Conservation (phyloP, 1,284 basidiomycete species). For the Puccinia coronata region DNA sequence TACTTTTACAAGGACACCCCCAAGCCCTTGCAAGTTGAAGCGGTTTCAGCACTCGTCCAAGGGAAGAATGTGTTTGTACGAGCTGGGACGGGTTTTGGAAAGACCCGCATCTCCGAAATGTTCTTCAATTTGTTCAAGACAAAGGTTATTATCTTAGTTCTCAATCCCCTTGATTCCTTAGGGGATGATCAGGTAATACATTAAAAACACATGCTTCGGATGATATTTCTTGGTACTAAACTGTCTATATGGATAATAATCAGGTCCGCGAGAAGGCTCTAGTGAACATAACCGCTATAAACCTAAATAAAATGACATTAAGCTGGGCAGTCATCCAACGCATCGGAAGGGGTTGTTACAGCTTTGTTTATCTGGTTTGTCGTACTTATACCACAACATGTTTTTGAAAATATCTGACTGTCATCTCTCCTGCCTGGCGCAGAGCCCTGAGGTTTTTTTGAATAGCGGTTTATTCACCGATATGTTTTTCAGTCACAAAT, state of each 20-base stretch:
- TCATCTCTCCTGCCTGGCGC: too few species aligned
- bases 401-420: neutral
- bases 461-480: neutral
- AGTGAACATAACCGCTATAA: constrained; percentile 10
- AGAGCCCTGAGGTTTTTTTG: constrained; percentile 31
- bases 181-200: constrained; percentile 16
- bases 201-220: neutral
- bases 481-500: neutral
- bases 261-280: constrained; percentile 3
- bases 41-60: neutral
- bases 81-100: constrained; percentile 11
- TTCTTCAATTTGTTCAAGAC: neutral
- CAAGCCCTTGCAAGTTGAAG: neutral
- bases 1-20: neutral
- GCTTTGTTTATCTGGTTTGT: constrained; percentile 29
- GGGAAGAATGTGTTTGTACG: neutral
- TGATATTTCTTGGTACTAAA: neutral
- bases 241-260: neutral
- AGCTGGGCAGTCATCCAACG: neutral
- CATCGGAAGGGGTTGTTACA: neutral
- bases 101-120: constrained; percentile 10
- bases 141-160: too few species aligned
- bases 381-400: neutral
- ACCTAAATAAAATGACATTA: neutral
- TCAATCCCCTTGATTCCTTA: too few species aligned